Base-by-base conservation (phyloP, 2,329 filamentous ascomycete genomes). In the Ophiostoma novo-ulmi region DNA sequence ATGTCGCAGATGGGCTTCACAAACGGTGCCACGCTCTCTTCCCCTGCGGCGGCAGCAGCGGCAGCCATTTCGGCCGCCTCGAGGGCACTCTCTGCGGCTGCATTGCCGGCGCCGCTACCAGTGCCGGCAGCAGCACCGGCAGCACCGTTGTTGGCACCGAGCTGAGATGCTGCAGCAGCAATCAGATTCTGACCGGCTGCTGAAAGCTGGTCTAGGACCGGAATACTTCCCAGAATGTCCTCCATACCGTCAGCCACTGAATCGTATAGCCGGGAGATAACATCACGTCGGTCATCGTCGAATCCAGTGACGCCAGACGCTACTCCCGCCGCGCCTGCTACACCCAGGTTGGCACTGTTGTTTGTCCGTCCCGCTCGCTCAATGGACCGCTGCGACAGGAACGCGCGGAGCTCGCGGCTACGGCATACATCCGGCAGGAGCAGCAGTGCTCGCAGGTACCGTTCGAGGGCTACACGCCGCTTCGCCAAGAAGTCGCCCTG, bases 1-100 rank as follows among this genome's bases (percentile, higher is more conserved):
- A 99, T 89, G 79, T 99, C 95, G 80, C 94, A 97, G 73, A 99
- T 97, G 4, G 95, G 96, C 78, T 97, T 99, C 76, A 99, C 95
- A 77, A 99, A 98, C 0, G 95, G 95, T 77, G 69, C 70, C 3
- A 67, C 67, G 26, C 31, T 68, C 61, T 69, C 66, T 97, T 93
- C 1, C 97, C 94, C 94, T 81, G 98, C 94, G 1, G 89, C 87
- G 1, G 87, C 67, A 1, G 72, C 61, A 14, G 70, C 70, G 0
- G 94, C 94, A 71, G 94, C 92, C 67, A 99, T 83, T 79, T 98
- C 95, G 0, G 94, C 94, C 80, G 98, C 94, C 0, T 94, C 95
- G 81, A 98, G 95, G 1, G 71, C 70, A 58, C 52, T 41, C n/a
- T 68, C 70, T 61, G 65, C 38, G 1, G 55, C 52, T 1, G 64